These are phyloP conservation scores for Bruguiera hainesii DNA, from an alignment of 441 rosid species.

Conservation along the genomic window DNA sequence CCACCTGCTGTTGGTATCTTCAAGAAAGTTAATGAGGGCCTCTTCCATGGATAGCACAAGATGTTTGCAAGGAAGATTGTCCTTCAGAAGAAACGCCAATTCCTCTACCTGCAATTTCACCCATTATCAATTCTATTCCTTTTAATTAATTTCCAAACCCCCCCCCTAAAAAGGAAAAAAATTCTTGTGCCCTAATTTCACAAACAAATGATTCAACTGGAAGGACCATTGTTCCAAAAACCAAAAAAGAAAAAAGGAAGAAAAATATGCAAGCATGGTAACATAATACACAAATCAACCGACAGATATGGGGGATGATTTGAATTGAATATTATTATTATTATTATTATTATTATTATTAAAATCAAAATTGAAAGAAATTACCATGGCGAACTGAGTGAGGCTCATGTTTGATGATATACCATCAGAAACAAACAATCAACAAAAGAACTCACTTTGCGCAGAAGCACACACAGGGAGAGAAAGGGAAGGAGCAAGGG, in stretches of 20 bases:
- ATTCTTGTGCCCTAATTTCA: neutral
- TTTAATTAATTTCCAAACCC: neutral
- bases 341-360: neutral
- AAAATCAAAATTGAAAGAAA: neutral
- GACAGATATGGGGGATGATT: too few relatives aligned
- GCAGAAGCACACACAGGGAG: too few relatives aligned
- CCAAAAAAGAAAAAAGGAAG: too few relatives aligned
- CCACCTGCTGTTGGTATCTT: slow-evolving; percentile 18
- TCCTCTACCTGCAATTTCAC: slow-evolving; percentile 50
- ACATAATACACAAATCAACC: too few relatives aligned
- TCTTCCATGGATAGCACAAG: slow-evolving; percentile 69
- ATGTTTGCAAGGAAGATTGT: slow-evolving; percentile 60
- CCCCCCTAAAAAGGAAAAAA: neutral
- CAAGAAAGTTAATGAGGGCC: slow-evolving; percentile 49
- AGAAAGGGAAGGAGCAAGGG: too few relatives aligned
- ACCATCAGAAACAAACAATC: neutral
- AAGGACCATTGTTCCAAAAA: too few relatives aligned
- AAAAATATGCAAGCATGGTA: too few relatives aligned
- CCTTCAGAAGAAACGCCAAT: slow-evolving; percentile 61
- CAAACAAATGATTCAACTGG: neutral
- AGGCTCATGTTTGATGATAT: slow-evolving; percentile 18
- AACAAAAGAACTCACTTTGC: too few relatives aligned
- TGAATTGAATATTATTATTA: too few relatives aligned
- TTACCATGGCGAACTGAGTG: slow-evolving; percentile 34
- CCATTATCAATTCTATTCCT: neutral